Conservation (phyloP, 2,329 filamentous ascomycete genomes). For the Fusarium pseudocircinatum region DNA sequence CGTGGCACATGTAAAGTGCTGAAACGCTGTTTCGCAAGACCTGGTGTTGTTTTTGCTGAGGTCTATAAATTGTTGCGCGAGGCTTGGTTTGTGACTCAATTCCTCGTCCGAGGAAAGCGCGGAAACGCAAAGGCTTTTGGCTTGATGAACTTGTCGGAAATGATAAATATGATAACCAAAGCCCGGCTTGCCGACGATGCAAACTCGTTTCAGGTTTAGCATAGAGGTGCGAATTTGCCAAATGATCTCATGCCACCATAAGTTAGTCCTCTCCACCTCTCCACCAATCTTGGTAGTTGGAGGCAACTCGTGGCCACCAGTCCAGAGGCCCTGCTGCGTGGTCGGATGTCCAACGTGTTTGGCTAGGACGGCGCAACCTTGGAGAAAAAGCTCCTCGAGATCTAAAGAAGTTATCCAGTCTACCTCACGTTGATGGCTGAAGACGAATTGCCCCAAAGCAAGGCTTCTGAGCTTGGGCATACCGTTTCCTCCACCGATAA, state of each 20-base stretch:
- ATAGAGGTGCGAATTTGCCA: neutral
- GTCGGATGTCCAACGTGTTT: rapidly evolving
- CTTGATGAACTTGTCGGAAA: no score
- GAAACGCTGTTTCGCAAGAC: neutral
- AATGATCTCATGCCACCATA: neutral
- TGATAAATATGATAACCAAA: no score
- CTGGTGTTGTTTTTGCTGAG: rapidly evolving
- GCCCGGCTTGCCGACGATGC: rapidly evolving
- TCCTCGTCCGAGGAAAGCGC: rapidly evolving
- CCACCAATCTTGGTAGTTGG: rapidly evolving
- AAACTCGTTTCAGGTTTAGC: neutral
- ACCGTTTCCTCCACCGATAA: neutral
- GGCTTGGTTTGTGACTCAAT: rapidly evolving
- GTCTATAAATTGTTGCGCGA: rapidly evolving
- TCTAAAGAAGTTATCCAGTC: neutral
- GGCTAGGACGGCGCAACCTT: neutral
- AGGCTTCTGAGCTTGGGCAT: neutral
- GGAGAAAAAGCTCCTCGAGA: neutral
- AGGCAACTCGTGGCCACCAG: rapidly evolving
- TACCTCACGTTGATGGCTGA: neutral
- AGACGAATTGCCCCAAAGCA: neutral
- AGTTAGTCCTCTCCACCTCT: rapidly evolving
- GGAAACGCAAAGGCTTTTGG: neutral
- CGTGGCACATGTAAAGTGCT: neutral
- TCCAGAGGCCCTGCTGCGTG: neutral